Evolutionary conservation across 2,329 filamentous ascomycete species (phyloP), one percentile per base, ranked within the genome.

Genomic region (Zasmidium cellare): DNA sequence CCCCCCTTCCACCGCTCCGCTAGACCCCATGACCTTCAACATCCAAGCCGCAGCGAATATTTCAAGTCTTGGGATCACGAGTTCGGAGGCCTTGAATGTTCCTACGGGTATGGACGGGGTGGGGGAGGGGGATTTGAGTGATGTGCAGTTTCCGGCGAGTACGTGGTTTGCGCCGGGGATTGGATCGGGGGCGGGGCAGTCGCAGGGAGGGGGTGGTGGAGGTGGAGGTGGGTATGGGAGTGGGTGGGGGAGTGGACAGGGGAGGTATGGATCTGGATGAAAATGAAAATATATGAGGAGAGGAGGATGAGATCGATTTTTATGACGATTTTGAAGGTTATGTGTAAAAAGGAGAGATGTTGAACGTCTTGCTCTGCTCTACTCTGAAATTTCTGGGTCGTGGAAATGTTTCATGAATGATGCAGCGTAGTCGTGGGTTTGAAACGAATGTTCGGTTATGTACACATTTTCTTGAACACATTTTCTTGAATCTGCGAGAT

Each of bases 1-100:
- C 51, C 18, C 6, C 35, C 35, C 35, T 14, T 9, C 7, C n/a
- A 16, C 35, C 35, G 9, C 56, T 1, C 24, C 55, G 3, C 54
- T 63, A 38, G 59, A 61, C 48, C 52, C 56, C 2, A 52, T 55
- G 11, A 53, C 52, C 2, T 62, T 59, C 54, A 56, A 45, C 45
- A 38, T 46, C 11, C 53, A 53, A 16, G 58, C 61, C 9, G 58
- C 58, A 22, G 55, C 58, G 1, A 58, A 58, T 16, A 55, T 60
- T 22, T 31, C 47, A 14, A 52, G 56, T 49, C 59, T 62, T n/a
- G 53, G 54, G 23, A 53, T 51, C 18, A 55, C 51, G 14, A 31
- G 25, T 18, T 14, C 28, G 3, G 23, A 19, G 3, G 16, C 47
- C 7, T 22, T 51, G 35, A 56, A 56, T 35, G 20, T 51, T 20